Evolutionary conservation across 441 rosid genomes (phyloP).

Genomic region (Metrosideros polymorpha): DNA sequence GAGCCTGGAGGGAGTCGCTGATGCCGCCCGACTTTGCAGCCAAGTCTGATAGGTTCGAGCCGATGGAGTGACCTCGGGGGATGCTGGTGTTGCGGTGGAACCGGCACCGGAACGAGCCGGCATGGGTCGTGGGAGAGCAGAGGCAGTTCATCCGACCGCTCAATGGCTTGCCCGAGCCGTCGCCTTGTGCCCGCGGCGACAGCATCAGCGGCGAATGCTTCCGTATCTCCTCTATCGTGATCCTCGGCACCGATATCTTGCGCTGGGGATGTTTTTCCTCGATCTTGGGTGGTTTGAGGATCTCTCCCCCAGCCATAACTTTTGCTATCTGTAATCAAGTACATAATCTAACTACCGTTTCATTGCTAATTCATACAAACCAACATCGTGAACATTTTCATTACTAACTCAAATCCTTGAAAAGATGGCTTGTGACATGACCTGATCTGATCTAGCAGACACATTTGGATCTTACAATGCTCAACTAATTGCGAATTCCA

Average conservation of each 20-base stretch:
- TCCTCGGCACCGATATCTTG: background rate
- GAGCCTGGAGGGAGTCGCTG: background rate
- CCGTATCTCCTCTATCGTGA: background rate
- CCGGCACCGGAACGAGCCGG: slow-evolving; percentile 13
- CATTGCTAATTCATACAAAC: background rate
- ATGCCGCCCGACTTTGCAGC: background rate
- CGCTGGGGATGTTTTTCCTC: background rate
- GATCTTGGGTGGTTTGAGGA: background rate
- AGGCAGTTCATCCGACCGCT: slow-evolving; percentile 4
- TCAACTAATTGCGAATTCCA: background rate
- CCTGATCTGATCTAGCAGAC: background rate
- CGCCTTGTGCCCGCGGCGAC: slow-evolving; percentile 2
- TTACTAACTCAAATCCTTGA: background rate
- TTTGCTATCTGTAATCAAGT: background rate
- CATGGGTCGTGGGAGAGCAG: slow-evolving; percentile 16
- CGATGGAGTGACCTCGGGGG: slow-evolving; percentile 1
- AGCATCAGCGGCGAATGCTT: background rate
- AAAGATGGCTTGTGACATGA: background rate
- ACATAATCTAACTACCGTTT: background rate
- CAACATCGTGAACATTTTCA: background rate
- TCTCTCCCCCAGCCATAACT: background rate
- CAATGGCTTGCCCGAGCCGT: background rate
- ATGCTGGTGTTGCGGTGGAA: slow-evolving; percentile 1
- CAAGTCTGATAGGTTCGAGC: slow-evolving; percentile 1
- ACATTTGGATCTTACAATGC: background rate